Conservation (phyloP, 2,329 filamentous ascomycete genomes). For the Gyromitra esculenta region DNA sequence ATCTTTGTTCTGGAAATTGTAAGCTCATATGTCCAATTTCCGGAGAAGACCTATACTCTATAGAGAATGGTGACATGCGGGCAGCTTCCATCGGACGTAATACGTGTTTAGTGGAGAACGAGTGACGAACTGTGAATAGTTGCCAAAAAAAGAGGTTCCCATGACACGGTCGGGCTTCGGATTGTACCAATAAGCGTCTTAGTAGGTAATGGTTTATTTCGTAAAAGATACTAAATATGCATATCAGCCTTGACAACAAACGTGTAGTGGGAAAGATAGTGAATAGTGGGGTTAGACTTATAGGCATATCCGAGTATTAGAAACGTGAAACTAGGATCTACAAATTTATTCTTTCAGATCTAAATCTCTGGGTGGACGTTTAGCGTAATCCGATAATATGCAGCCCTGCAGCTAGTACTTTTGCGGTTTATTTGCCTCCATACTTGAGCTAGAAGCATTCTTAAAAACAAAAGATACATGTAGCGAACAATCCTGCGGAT, state of each 20-base stretch:
- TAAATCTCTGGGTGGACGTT: slow-evolving; percentile 13
- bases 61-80: slow-evolving; percentile 10
- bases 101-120: slow-evolving; percentile 29
- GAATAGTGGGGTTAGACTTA: neutral
- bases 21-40: neutral
- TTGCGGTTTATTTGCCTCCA: slow-evolving; percentile 12
- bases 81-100: slow-evolving; percentile 9
- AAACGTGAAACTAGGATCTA: neutral
- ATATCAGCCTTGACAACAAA: slow-evolving; percentile 1
- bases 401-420: slow-evolving; percentile 27
- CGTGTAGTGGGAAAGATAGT: neutral
- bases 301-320: neutral
- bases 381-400: slow-evolving; percentile 23
- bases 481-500: neutral
- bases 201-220: neutral
- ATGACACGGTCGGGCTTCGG: neutral
- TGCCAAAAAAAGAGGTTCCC: neutral
- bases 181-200: neutral
- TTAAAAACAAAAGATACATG: neutral
- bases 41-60: neutral
- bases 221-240: neutral
- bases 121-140: slow-evolving; percentile 34
- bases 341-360: slow-evolving; percentile 13
- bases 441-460: neutral
- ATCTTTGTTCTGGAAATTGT: slow-evolving; percentile 1